Evolutionary conservation across 352 stramenopile genomes (phyloP), one percentile per base, ranked within the genome.

Genomic region (Nothophytophthora sp.): DNA sequence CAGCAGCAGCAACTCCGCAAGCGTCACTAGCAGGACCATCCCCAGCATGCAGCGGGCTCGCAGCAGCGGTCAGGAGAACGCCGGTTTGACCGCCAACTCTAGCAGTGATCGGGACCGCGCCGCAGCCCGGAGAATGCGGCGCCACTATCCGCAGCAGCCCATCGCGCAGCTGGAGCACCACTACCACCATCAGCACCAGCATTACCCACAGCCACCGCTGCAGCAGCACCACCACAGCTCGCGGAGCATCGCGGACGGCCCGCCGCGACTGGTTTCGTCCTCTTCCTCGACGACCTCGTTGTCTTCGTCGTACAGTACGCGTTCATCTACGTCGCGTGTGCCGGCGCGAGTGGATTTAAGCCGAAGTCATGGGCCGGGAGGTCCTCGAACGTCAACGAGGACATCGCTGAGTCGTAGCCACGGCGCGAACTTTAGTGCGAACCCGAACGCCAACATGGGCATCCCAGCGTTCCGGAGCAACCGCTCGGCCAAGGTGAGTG

Each of bases 391-490:
- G 16, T 23, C n/a, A 16, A 3, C 13, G 53, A 53, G 22, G 47
- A 4, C 45, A 10, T n/a, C 58, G 2, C 19, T 57, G 2, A 69
- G 45, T 50, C 40, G 47, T 19, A 63, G 40, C 28, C 47, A 63
- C 27, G 54, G 55, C 0, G 48, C 49, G 8, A n/a, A n/a, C 29
- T 12, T 15, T 15, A 35, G 29, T 12, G 12, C 29, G 4, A 35
- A n/a, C 27, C 6, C 27, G 6, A 30, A 30, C 27, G 27, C 27
- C 27, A 30, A 11, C 29, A 1, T 56, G 60, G 56, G 61, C 2
- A 77, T 83, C 39, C 76, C 80, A 12, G 61, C 63, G 10, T 71
- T 90, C 24, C 72, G 70, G 11, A 80, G 67, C 45, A 81, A 60
- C 29, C 60, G 73, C 10, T 57, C 64, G 18, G 34, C 38, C 16